Percentiles rank a stretch among this genome's conserved stretches.
phyloP scores from a whole-genome alignment of 2,329 filamentous ascomycete genomes.

The Neodidymelliopsis sp. region DNA sequence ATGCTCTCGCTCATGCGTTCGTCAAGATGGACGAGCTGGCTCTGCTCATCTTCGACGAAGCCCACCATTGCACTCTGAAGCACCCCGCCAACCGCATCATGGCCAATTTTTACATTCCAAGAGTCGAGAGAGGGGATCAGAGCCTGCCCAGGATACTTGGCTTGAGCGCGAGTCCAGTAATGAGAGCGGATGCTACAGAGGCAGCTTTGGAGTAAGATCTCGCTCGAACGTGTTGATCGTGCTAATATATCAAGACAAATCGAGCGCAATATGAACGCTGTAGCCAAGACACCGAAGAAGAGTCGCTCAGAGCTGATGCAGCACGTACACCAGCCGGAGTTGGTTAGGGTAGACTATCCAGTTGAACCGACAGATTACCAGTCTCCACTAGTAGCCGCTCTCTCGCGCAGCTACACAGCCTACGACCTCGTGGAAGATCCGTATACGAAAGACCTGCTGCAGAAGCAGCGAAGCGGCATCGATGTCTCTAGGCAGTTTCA shows the following conservation, averaged over 20 bases:
- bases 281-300: constrained; percentile 71
- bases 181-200: constrained; percentile 63
- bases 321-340: constrained; percentile 70
- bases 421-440: constrained; percentile 52
- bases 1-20: constrained; percentile 79
- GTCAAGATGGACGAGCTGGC: constrained; percentile 69
- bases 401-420: constrained; percentile 24
- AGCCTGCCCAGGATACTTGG: constrained; percentile 74
- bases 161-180: constrained; percentile 80
- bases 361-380: constrained; percentile 21
- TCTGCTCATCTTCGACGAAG: constrained; percentile 85
- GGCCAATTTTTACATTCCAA: constrained; percentile 71
- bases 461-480: constrained; percentile 29
- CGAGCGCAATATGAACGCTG: constrained; percentile 73
- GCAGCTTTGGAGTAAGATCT: constrained; percentile 55
- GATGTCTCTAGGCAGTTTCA: constrained; percentile 34
- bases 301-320: constrained; percentile 74
- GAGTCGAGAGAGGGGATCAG: constrained; percentile 34
- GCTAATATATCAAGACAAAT: constrained; percentile 55
- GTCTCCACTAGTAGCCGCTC: constrained; percentile 25
- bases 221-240: background rate
- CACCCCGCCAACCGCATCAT: constrained; percentile 76
- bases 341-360: constrained; percentile 52
- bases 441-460: constrained; percentile 45
- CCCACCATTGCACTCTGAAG: constrained; percentile 74